Evolutionary conservation across 2,329 filamentous ascomycete genomes (phyloP), one percentile per base, ranked within the genome.

Genomic region (Didymella glomerata): DNA sequence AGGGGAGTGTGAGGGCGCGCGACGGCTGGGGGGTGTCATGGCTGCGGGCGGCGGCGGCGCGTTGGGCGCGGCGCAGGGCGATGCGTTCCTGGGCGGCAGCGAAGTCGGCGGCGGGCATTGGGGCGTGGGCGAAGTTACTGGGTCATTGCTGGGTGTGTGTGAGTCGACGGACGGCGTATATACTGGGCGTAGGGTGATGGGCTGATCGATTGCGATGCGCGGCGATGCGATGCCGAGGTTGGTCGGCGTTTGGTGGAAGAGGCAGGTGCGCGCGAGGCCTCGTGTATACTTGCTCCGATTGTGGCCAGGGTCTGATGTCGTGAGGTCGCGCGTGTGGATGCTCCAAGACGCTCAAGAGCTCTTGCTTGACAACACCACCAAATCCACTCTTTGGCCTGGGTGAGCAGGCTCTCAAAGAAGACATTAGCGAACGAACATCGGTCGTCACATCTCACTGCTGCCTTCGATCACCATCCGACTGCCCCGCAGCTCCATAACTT

Each of bases 51-150:
- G 88, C 85, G 62, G 84, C 84, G 77, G 92, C 91, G 77, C 91
- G 90, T 63, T 88, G 88, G 74, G 87, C 86, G 71, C 92, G 91
- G 71, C 93, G 91, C 68, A 90, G 90, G 66, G 90, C 85, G 61
- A 97, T 88, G 76, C 93, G 91, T 80, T 91, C 86, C 81, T 97
- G 93, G 66, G 94, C 94, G 77, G 92, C 90, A 77, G 91, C 89
- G 80, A 97, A 97, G 79, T 90, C 90, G 74, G 84, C 81, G 54
- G 83, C 82, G 55, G 66, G 70, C 74, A 76, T 76, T 66, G 62
- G 59, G 58, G 24, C 38, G 53, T 60, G 48, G 16, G 5, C 3
- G 45, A 9, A 11, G 7, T 54, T 24, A 59, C 30, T 41, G 36
- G 41, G 13, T 13, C 55, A 57, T 57, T 24, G 48, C 48, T 34